Evolutionary conservation across 2,329 filamentous ascomycete species (phyloP).

Genomic region (Fusarium penzigii): DNA sequence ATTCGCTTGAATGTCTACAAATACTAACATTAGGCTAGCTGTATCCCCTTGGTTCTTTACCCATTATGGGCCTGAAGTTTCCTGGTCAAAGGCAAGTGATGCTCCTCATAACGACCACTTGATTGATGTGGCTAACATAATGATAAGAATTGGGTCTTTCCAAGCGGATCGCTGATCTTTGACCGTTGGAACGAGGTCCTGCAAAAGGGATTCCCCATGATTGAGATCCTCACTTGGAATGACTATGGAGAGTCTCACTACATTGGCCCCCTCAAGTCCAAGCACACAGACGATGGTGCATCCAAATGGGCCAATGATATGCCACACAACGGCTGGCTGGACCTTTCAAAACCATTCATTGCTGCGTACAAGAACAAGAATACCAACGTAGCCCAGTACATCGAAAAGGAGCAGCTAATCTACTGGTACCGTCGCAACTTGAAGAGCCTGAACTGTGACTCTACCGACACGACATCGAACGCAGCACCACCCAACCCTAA

Average conservation of each 20-base stretch:
- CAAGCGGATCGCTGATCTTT: constrained; percentile 59
- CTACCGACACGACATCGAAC: constrained; percentile 51
- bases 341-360: constrained; percentile 55
- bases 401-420: constrained; percentile 49
- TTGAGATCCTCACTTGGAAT: constrained; percentile 49
- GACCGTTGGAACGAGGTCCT: constrained; percentile 56
- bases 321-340: constrained; percentile 52
- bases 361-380: constrained; percentile 51
- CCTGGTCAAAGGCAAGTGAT: constrained; percentile 13
- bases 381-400: constrained; percentile 40
- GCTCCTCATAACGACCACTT: accelerated
- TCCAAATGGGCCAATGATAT: constrained; percentile 53
- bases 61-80: constrained; percentile 35
- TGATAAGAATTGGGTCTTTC: constrained; percentile 59
- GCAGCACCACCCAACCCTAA: constrained; percentile 43
- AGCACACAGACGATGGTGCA: constrained; percentile 43
- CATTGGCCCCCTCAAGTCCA: constrained; percentile 48
- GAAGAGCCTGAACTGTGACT: constrained; percentile 47
- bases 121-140: constrained; percentile 38
- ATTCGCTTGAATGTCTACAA: accelerated
- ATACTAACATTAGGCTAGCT: constrained; percentile 20
- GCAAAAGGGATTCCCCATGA: constrained; percentile 45
- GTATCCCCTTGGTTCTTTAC: constrained; percentile 48
- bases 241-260: constrained; percentile 59
- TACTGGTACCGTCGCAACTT: constrained; percentile 59